Conservation (phyloP, 805 yeast species). For the Wickerhamomyces hampshirensis region DNA sequence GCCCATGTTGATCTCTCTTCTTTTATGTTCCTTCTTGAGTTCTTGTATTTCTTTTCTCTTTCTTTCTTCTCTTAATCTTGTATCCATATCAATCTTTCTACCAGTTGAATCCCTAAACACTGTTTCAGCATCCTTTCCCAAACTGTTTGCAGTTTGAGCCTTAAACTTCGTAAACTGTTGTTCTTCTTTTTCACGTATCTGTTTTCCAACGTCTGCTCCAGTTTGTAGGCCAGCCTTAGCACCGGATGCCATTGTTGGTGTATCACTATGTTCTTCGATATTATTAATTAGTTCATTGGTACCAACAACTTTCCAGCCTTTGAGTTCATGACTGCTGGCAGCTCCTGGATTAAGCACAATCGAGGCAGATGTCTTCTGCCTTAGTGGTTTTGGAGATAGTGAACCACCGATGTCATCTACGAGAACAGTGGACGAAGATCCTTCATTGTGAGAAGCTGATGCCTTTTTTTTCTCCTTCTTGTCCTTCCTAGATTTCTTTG, state of each 20-base stretch:
- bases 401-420: too few species aligned
- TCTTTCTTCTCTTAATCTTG: constrained; percentile 22
- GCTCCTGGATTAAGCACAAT: constrained; percentile 12
- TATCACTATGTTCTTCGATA: background rate
- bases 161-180: constrained; percentile 17
- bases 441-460: background rate
- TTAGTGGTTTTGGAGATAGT: too few species aligned
- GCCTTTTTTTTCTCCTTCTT: constrained; percentile 14
- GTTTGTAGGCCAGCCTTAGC: constrained; percentile 44
- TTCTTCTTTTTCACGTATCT: constrained; percentile 29
- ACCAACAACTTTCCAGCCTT: constrained; percentile 23
- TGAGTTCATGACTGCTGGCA: constrained; percentile 8
- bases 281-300: constrained; percentile 11
- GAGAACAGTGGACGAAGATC: constrained; percentile 1
- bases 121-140: constrained; percentile 29
- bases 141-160: constrained; percentile 6
- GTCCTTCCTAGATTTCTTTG: constrained; percentile 25
- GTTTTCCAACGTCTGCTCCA: constrained; percentile 36
- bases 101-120: constrained; percentile 63
- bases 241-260: constrained; percentile 25
- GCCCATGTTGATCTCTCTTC: constrained; percentile 31
- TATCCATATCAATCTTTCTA: constrained; percentile 39
- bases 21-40: constrained; percentile 24
- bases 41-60: constrained; percentile 26
- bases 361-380: constrained; percentile 8